These are phyloP conservation scores for Colletotrichum aenigma DNA, from an alignment of 2,329 filamentous ascomycete species.

Conservation along the genomic window DNA sequence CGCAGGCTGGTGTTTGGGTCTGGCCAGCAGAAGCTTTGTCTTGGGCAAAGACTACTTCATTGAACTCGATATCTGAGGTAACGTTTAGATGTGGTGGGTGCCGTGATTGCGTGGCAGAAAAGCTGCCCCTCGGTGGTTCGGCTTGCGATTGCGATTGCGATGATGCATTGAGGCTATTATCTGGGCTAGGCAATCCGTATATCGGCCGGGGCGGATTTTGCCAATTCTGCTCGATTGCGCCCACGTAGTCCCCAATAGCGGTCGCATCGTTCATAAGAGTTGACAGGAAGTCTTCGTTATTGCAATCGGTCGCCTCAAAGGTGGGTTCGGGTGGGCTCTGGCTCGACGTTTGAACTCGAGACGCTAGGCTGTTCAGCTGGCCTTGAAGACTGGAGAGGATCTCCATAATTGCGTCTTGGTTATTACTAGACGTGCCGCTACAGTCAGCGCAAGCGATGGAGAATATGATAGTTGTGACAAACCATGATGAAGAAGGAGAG, in stretches of 20 bases:
- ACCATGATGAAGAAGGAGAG: background rate
- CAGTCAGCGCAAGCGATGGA: background rate
- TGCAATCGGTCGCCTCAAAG: background rate
- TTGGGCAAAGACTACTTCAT: background rate
- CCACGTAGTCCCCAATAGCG: background rate
- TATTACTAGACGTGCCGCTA: background rate
- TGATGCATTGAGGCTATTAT: constrained; percentile 27
- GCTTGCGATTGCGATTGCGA: constrained; percentile 23
- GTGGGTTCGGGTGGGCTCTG: background rate
- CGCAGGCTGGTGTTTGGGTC: background rate
- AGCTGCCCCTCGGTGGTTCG: constrained; percentile 16
- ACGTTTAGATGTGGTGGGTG: background rate
- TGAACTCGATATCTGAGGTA: background rate
- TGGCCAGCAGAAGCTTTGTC: background rate
- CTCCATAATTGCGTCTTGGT: background rate
- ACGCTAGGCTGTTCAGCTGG: constrained; percentile 6
- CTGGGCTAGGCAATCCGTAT: constrained; percentile 29
- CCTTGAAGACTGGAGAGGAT: background rate
- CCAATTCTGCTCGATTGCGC: background rate
- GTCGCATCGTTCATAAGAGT: background rate
- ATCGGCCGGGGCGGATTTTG: constrained; percentile 17
- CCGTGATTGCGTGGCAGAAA: background rate
- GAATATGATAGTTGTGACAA: background rate
- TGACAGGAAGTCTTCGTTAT: background rate
- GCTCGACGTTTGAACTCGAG: background rate